These are phyloP conservation scores for Stereocaulon alpinum DNA, from an alignment of 495 filamentous ascomycete genomes.

Conservation along the genomic window DNA sequence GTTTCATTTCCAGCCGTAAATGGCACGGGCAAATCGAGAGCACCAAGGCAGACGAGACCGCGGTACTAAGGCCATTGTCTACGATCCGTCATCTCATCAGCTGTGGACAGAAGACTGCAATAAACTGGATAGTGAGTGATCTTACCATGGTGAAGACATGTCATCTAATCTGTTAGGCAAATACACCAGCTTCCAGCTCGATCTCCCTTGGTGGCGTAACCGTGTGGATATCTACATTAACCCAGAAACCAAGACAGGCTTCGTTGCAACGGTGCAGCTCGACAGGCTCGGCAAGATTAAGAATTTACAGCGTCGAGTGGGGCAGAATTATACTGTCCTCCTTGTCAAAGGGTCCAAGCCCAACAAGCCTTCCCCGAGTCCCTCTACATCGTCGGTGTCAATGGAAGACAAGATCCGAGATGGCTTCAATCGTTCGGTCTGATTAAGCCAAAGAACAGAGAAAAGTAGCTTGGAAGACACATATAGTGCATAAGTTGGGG, in stretches of 20 bases:
- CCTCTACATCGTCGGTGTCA: background rate
- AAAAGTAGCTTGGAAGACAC: background rate
- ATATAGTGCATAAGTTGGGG: background rate
- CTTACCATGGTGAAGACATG: background rate
- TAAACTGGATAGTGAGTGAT: background rate
- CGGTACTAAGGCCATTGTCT: background rate
- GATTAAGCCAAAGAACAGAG: background rate
- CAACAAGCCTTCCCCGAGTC: background rate
- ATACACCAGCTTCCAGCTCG: background rate
- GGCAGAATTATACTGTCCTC: background rate
- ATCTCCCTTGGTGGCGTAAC: background rate
- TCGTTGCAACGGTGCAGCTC: background rate
- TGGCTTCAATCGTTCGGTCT: background rate
- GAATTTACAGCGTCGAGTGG: background rate
- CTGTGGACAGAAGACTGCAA: background rate
- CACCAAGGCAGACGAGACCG: background rate
- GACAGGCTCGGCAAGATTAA: background rate
- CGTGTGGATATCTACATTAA: conserved; percentile 4
- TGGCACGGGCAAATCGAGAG: background rate
- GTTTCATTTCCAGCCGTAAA: background rate
- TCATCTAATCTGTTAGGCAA: background rate
- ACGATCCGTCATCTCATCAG: conserved; percentile 3
- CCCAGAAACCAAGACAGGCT: background rate
- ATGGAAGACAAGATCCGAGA: background rate
- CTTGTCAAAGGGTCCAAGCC: conserved; percentile 11